These are phyloP conservation scores for Trypanosoma lewisi DNA, from an alignment of 208 protist genomes.

Conservation along the genomic window DNA sequence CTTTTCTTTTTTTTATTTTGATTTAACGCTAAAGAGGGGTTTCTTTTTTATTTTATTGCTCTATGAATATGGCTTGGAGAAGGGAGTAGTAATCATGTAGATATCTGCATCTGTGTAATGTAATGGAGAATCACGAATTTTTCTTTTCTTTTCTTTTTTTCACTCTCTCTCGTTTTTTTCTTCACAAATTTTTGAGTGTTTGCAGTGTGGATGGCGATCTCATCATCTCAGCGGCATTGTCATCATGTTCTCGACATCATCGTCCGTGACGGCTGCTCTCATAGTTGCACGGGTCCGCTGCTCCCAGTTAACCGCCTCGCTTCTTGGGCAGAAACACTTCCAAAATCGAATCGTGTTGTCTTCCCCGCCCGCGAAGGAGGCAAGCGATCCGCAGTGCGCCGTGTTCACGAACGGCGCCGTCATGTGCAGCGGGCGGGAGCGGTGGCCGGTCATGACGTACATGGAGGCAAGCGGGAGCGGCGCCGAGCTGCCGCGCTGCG, in stretches of 20 bases:
- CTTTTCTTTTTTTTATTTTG: no score
- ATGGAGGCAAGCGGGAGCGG: slow-evolving; percentile 32
- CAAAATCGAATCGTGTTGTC: slow-evolving; percentile 82
- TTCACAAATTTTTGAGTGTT: no score
- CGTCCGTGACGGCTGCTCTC: slow-evolving; percentile 32
- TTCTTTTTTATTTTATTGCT: no score
- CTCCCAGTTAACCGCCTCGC: slow-evolving; percentile 34
- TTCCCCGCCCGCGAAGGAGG: slow-evolving; percentile 59
- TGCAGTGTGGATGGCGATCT: not conserved
- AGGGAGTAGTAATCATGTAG: no score
- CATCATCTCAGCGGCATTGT: slow-evolving; percentile 34
- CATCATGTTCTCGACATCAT: slow-evolving; percentile 38
- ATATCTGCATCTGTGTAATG: no score
- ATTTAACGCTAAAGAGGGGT: no score
- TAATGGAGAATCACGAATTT: no score
- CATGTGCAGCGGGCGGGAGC: slow-evolving; percentile 61
- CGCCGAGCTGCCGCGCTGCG: slow-evolving; percentile 6
- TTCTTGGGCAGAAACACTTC: slow-evolving; percentile 49
- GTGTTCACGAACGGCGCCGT: slow-evolving; percentile 51
- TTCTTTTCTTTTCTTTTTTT: not conserved
- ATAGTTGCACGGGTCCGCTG: slow-evolving; percentile 34
- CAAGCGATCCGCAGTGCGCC: slow-evolving; percentile 44
- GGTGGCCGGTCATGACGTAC: slow-evolving; percentile 67
- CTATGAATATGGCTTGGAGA: no score
- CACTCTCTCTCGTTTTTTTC: slow-evolving; percentile 5